Percentiles rank a stretch among this genome's conserved stretches.
Conservation (phyloP, 1,139 yeast species). For the Schwanniomyces etchellsii region DNA sequence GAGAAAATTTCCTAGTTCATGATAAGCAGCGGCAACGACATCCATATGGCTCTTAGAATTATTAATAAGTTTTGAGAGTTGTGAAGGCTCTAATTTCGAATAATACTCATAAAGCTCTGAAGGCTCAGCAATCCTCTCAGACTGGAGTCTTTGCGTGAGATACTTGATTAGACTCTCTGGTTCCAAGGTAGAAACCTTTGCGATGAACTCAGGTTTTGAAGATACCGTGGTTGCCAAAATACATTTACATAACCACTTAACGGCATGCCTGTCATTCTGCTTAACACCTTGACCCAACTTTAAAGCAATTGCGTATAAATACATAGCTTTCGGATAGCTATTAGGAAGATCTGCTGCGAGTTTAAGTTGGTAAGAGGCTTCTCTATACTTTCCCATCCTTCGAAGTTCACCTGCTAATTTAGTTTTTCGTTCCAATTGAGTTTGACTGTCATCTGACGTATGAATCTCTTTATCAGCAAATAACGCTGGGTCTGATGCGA, state of each 20-base stretch:
- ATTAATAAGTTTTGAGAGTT: conserved; percentile 21
- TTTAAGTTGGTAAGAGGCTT: conserved; percentile 65
- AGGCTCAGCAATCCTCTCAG: conserved; percentile 26
- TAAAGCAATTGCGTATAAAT: conserved; percentile 64
- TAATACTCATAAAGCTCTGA: conserved; percentile 19
- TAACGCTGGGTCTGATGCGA: neutral
- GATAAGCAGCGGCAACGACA: conserved; percentile 27
- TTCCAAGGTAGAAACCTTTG: conserved; percentile 21
- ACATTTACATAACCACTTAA: conserved; percentile 54
- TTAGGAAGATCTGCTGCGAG: conserved; percentile 57
- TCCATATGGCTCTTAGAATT: conserved; percentile 24
- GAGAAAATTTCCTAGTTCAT: conserved; percentile 59
- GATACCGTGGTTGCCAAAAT: conserved; percentile 14
- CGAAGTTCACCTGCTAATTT: conserved; percentile 50
- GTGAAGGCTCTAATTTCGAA: conserved; percentile 18
- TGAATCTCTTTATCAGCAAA: conserved; percentile 6
- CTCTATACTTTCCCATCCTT: conserved; percentile 56
- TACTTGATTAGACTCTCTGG: conserved; percentile 27
- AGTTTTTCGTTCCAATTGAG: conserved; percentile 38
- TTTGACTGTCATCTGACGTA: conserved; percentile 11
- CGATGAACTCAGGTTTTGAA: conserved; percentile 9
- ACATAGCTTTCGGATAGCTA: conserved; percentile 57
- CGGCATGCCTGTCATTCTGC: conserved; percentile 50
- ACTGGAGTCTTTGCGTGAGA: conserved; percentile 19
- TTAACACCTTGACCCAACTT: conserved; percentile 69